These are phyloP conservation scores for Fusarium euwallaceae DNA, from an alignment of 2,329 filamentous ascomycete genomes.

Conservation along the genomic window DNA sequence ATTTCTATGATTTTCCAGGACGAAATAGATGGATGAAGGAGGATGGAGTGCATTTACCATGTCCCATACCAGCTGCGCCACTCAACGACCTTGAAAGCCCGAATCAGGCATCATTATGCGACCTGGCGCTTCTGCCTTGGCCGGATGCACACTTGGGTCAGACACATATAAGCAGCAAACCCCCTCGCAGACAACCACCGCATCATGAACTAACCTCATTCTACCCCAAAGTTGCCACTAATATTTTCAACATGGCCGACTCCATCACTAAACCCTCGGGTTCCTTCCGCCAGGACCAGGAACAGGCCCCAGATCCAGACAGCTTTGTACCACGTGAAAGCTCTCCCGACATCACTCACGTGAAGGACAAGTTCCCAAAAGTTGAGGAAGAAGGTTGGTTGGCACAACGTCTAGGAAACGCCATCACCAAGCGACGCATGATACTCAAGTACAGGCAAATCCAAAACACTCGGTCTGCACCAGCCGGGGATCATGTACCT, in stretches of 20 bases:
- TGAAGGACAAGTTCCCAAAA: neutral
- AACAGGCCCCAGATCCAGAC: neutral
- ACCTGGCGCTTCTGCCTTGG: neutral
- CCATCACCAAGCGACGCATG: neutral
- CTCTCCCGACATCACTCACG: neutral
- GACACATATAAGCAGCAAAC: neutral
- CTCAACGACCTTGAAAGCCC: neutral
- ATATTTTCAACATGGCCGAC: neutral
- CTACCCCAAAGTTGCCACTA: fast-evolving
- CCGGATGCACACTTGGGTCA: neutral
- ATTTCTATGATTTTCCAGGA: too few species aligned
- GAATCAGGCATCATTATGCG: neutral
- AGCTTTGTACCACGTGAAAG: neutral
- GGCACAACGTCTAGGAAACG: neutral
- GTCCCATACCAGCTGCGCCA: too few species aligned
- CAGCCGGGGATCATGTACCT: neutral
- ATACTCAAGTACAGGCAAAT: neutral
- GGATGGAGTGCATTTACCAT: too few species aligned
- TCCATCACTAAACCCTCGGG: too few species aligned
- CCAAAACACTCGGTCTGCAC: neutral
- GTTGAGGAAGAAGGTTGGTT: neutral
- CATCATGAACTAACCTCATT: neutral
- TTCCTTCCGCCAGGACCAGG: neutral
- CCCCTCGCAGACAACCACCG: neutral
- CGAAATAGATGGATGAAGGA: too few species aligned